Base-by-base conservation (phyloP, 306 rosid genomes). In the Lagenaria siceraria region DNA sequence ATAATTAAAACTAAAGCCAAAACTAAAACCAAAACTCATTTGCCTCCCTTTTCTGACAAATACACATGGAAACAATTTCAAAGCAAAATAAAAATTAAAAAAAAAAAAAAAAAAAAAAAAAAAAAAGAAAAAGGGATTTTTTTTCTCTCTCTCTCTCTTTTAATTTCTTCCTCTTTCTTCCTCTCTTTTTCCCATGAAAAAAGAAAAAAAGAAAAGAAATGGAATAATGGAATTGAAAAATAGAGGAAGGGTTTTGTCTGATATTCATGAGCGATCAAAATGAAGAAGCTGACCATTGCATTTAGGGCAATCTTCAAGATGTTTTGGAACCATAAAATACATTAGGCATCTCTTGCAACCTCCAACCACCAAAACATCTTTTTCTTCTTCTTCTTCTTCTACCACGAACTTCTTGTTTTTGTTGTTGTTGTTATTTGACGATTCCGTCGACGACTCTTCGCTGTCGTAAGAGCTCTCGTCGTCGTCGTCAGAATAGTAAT, bases 271-370 rank as follows among this genome's bases (percentile, higher is more conserved):
- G 84, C 96, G 93, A 88, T 92, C 97, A 56, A 95, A 92, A 88
- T 92, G 97, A 58, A 95, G 98, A 77, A 95, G 97, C 83, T 89
- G 93, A 85, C 89, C 96, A 64, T 17, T 78, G 76, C 98, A 95
- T 81, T 89, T 95, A 40, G 98, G 97, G 89, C 98, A 95, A 74
- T 89, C 90, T 79, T 89, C 84, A 66, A 87, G 90, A 9, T 88
- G 93, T 77, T 92, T 95, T 8, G 98, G 96, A 58, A 95, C 96
- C 98, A 95, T 95, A 88, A 90, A 89, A 81, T 95, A 95, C 97
- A 95, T 95, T 61, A 92, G 84, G 82, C 98, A 95, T 78, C 85
- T 87, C 87, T 90, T 92, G 96, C 98, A 95, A 4, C 98, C 98
- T 19, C 91, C 97, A 74, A 95, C 98, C 40, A 95, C 98, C 80